These are phyloP conservation scores for Bimuria novae-zelandiae DNA, from an alignment of 2,329 filamentous ascomycete genomes.

Conservation along the genomic window DNA sequence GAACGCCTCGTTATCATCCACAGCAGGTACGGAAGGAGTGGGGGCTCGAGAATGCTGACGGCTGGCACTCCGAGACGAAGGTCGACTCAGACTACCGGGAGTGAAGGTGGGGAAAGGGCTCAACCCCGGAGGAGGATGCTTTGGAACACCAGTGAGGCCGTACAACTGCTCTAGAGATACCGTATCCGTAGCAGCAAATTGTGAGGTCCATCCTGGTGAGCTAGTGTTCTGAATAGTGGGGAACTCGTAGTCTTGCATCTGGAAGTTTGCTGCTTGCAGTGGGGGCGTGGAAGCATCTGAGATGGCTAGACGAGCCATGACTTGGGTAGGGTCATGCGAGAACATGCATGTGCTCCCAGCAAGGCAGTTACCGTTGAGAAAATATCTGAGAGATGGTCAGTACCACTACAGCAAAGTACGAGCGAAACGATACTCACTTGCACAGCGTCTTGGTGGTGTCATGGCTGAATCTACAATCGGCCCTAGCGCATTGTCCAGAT, in stretches of 20 bases:
- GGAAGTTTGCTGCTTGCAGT: slow-evolving; percentile 67
- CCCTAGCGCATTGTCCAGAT: slow-evolving; percentile 91
- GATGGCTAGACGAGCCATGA: slow-evolving; percentile 80
- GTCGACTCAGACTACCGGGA: slow-evolving; percentile 61
- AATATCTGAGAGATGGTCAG: slow-evolving; percentile 68
- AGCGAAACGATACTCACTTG: slow-evolving; percentile 71
- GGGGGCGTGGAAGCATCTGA: slow-evolving; percentile 70
- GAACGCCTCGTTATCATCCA: slow-evolving; percentile 95
- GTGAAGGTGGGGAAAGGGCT: slow-evolving; percentile 65
- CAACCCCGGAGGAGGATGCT: slow-evolving; percentile 71
- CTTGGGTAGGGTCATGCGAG: slow-evolving; percentile 88
- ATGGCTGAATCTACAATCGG: slow-evolving; percentile 96
- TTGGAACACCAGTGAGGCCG: slow-evolving; percentile 37
- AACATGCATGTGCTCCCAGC: slow-evolving; percentile 95
- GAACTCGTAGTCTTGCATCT: slow-evolving; percentile 85
- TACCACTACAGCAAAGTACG: slow-evolving; percentile 14
- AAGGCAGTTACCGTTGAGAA: slow-evolving; percentile 93
- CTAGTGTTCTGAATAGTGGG: slow-evolving; percentile 67
- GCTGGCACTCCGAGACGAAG: slow-evolving; percentile 83
- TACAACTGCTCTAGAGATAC: slow-evolving; percentile 51
- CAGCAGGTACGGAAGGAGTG: slow-evolving; percentile 71
- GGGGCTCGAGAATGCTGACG: slow-evolving; percentile 71
- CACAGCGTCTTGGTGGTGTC: slow-evolving; percentile 94
- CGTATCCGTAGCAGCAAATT: slow-evolving; percentile 48
- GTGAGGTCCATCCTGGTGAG: slow-evolving; percentile 48